Percentiles rank a stretch among this genome's conserved stretches.
phyloP scores from a whole-genome alignment of 1,284 basidiomycete genomes.

The Heimioporus retisporus region DNA sequence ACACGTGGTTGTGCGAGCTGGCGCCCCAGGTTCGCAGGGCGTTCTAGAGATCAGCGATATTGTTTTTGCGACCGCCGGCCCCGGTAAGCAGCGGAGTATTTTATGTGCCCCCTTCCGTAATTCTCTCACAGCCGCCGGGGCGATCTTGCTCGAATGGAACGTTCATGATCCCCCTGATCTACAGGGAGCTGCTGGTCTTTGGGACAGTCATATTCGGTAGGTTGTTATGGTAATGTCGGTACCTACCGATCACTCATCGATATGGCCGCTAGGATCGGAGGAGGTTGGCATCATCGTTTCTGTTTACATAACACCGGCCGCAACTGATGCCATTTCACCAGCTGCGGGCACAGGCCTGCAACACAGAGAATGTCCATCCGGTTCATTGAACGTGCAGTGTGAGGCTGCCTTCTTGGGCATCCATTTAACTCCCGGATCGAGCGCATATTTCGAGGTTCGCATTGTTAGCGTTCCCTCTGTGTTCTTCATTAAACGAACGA shows the following conservation, averaged over 20 bases:
- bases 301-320: not conserved
- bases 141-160: slow-evolving; percentile 71
- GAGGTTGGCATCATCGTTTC: slow-evolving; percentile 34
- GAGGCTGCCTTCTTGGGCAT: slow-evolving; percentile 64
- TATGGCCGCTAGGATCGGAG: slow-evolving; percentile 38
- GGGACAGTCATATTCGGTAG: slow-evolving; percentile 60
- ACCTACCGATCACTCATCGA: slow-evolving; percentile 1
- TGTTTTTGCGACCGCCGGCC: slow-evolving; percentile 56
- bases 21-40: slow-evolving; percentile 50
- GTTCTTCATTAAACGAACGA: not conserved
- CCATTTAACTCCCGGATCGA: slow-evolving; percentile 60
- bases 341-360: slow-evolving; percentile 57
- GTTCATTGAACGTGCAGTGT: slow-evolving; percentile 47
- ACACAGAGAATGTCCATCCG: slow-evolving; percentile 46
- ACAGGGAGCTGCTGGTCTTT: slow-evolving; percentile 65
- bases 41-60: slow-evolving; percentile 60
- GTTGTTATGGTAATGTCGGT: not conserved
- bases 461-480: not conserved
- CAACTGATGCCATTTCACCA: slow-evolving; percentile 12
- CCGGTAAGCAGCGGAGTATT: slow-evolving; percentile 41
- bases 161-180: slow-evolving; percentile 56
- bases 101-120: not conserved
- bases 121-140: slow-evolving; percentile 55
- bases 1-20: slow-evolving; percentile 54
- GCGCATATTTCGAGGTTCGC: slow-evolving; percentile 59